Conservation (phyloP, 768 basidiomycete genomes). For the Suillus sp. region DNA sequence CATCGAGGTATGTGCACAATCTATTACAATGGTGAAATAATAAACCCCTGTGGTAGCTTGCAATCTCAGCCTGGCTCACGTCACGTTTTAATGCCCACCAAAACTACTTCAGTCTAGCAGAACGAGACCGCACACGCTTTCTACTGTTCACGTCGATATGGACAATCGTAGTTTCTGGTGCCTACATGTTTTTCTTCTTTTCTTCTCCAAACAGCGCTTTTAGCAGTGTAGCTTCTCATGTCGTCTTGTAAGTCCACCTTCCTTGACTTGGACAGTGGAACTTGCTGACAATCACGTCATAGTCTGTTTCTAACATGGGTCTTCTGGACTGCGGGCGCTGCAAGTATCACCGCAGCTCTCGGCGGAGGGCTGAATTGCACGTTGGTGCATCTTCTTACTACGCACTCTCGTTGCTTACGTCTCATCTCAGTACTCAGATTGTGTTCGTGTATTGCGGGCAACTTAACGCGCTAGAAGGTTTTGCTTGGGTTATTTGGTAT, state of each 20-base stretch:
- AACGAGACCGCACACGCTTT: slow-evolving; percentile 67
- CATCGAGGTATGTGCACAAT: slow-evolving; percentile 53
- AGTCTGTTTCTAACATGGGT: slow-evolving; percentile 76
- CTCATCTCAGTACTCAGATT: slow-evolving; percentile 37
- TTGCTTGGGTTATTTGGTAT: slow-evolving; percentile 77
- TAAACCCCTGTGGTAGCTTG: slow-evolving; percentile 43
- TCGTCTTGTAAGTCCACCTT: slow-evolving; percentile 54
- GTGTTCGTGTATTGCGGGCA: slow-evolving; percentile 69
- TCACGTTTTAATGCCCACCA: slow-evolving; percentile 58
- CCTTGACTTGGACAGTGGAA: slow-evolving; percentile 7
- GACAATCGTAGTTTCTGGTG: slow-evolving; percentile 58
- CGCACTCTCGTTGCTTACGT: slow-evolving; percentile 3
- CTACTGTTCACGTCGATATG: slow-evolving; percentile 72
- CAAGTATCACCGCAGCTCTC: slow-evolving; percentile 64
- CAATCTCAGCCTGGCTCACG: slow-evolving; percentile 73
- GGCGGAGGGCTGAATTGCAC: slow-evolving; percentile 73
- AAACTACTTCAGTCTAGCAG: slow-evolving; percentile 48
- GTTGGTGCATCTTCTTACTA: slow-evolving; percentile 37
- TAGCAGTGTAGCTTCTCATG: slow-evolving; percentile 65
- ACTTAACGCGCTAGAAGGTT: slow-evolving; percentile 72
- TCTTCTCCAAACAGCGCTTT: slow-evolving; percentile 48
- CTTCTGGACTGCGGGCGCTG: slow-evolving; percentile 75
- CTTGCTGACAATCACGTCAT: neutral
- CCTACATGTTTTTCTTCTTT: slow-evolving; percentile 59
- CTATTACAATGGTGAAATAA: neutral